Evolutionary conservation across 192 early-diverging fungal species (phyloP).

Genomic region (Umbelopsis isabellina): DNA sequence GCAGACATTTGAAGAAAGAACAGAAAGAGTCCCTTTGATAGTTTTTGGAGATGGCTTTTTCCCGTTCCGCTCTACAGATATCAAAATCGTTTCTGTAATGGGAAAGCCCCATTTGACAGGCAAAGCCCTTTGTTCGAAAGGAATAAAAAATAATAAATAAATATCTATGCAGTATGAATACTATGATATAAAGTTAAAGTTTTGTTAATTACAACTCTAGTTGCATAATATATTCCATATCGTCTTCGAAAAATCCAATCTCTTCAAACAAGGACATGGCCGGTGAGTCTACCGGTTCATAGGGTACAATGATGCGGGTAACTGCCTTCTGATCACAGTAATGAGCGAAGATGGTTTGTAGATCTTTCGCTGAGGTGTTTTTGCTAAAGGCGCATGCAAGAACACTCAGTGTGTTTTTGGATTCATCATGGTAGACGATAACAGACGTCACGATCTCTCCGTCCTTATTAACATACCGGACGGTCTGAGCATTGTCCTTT

Average conservation of each 20-base stretch:
- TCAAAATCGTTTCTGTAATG: too few species aligned
- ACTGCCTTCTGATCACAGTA: not conserved
- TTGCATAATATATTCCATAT: conserved; percentile 16
- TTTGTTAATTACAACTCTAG: not conserved
- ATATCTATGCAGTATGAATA: too few species aligned
- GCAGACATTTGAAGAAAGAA: too few species aligned
- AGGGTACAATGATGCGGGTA: not conserved
- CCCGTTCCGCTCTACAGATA: too few species aligned
- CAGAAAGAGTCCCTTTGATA: too few species aligned
- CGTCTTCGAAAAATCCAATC: not conserved
- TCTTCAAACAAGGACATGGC: not conserved
- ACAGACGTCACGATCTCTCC: not conserved
- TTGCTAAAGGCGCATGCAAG: conserved; percentile 3
- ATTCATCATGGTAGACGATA: not conserved
- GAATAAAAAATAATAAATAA: too few species aligned
- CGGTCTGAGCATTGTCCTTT: conserved; percentile 3
- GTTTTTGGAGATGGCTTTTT: too few species aligned
- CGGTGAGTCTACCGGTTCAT: not conserved
- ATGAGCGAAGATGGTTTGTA: not conserved
- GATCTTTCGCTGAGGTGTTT: not conserved
- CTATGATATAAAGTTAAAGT: too few species aligned
- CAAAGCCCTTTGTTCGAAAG: too few species aligned
- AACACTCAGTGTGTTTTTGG: not conserved
- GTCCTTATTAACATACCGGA: not conserved
- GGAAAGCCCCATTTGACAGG: too few species aligned